phyloP scores from a whole-genome alignment of 495 filamentous ascomycete genomes.

The Xylaria intraflava region DNA sequence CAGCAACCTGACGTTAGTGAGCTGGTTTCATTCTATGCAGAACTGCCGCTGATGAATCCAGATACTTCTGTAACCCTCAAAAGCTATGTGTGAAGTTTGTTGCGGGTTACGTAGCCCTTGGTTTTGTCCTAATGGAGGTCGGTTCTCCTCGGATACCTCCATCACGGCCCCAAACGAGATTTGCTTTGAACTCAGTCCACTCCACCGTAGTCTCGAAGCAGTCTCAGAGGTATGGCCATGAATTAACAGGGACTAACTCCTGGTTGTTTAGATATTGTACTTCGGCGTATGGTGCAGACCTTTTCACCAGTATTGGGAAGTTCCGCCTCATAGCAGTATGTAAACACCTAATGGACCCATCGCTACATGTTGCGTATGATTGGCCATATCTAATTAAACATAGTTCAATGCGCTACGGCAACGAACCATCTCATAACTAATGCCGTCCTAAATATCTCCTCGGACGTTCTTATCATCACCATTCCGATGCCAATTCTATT shows the following conservation, averaged over 20 bases:
- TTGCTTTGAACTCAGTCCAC: not conserved
- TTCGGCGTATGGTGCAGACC: conserved; percentile 60
- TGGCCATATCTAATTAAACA: conserved; percentile 17
- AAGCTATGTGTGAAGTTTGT: conserved; percentile 50
- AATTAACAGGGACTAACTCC: not conserved
- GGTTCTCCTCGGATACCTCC: not conserved
- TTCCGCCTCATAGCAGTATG: conserved; percentile 33
- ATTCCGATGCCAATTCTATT: conserved; percentile 56
- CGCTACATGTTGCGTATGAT: conserved; percentile 27
- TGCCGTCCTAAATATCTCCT: conserved; percentile 61
- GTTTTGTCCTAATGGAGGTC: conserved; percentile 51
- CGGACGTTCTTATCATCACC: conserved; percentile 54
- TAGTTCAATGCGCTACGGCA: conserved; percentile 26
- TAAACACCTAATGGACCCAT: not conserved
- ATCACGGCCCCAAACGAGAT: not conserved
- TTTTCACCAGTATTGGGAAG: conserved; percentile 56
- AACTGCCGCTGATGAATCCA: not conserved
- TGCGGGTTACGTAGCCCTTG: conserved; percentile 45
- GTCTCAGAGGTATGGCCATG: no score
- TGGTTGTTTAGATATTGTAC: conserved; percentile 39
- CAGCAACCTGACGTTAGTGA: conserved; percentile 42
- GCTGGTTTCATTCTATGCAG: not conserved
- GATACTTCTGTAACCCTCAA: conserved; percentile 30
- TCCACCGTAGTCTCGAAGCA: not conserved
- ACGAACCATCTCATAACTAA: conserved; percentile 57